A percentile compares a stretch with the other conserved stretches of the same genome.
Conservation (phyloP, 345 rosid species). For the Murraya paniculata region DNA sequence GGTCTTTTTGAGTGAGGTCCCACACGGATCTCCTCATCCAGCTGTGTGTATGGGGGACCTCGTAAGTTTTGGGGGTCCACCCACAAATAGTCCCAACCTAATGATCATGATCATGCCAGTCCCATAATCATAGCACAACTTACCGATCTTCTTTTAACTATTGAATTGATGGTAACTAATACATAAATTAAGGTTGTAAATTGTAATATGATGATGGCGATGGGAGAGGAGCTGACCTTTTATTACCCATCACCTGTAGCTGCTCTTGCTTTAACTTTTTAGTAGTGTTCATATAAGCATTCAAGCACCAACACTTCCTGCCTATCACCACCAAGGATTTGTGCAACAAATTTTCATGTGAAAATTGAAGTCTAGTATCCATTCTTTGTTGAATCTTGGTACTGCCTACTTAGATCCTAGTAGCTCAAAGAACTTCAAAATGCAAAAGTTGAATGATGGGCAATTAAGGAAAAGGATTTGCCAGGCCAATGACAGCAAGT, state of each 20-base stretch:
- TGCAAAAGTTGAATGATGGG: neutral
- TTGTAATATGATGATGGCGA: constrained; percentile 1
- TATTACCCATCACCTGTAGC: neutral
- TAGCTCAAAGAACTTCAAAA: neutral
- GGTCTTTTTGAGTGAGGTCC: constrained; percentile 9
- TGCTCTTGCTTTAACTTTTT: neutral
- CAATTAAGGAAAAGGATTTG: neutral
- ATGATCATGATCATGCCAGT: constrained; percentile 30
- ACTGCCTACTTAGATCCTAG: neutral
- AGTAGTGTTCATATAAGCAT: neutral
- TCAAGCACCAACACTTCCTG: neutral
- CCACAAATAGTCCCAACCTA: constrained; percentile 17
- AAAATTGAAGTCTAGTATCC: neutral
- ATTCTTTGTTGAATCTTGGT: neutral
- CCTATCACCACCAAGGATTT: neutral
- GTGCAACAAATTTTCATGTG: neutral
- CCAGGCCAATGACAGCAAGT: neutral
- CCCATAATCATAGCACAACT: constrained; percentile 25
- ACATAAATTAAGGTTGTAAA: neutral
- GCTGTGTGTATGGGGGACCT: constrained; percentile 27
- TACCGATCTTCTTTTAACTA: neutral
- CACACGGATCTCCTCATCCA: constrained; percentile 31
- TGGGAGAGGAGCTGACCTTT: constrained; percentile 17
- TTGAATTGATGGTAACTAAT: constrained; percentile 12
- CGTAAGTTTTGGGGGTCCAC: constrained; percentile 13